Evolutionary conservation across 2,329 filamentous ascomycete species (phyloP), one percentile per base, ranked within the genome.

Genomic region (Fusarium chlamydosporum): DNA sequence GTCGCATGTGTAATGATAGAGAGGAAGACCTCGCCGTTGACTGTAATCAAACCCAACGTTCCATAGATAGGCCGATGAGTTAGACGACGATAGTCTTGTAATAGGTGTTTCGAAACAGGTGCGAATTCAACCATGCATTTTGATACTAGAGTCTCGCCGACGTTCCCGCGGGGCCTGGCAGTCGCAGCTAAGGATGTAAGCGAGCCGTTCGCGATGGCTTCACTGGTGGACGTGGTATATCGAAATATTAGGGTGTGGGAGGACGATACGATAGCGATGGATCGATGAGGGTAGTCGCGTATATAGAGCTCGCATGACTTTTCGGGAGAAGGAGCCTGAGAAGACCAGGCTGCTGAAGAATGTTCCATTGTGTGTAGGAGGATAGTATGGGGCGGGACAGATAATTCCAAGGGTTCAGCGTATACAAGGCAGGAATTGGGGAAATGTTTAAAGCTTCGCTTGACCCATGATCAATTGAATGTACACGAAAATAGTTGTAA

Each of bases 91-190:
- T 95, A 97, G 67, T 93, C 91, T 72, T 84, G 86, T 62, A 97
- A 83, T 67, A 96, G 86, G 57, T 89, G 83, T 45, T 87, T 83
- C 35, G 88, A 85, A 38, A 88, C 79, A 11, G 88, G 84, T 13
- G 89, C 84, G 78, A 97, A 97, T 78, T 97, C 93, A 70, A 97
- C 94, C 85, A 97, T 94, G 83, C 94, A 97, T 72, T 86, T 86
- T 79, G 89, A 79, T 73, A 86, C 71, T 76, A 79, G 68, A 77
- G 82, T 70, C 55, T 85, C 82, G 68, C 77, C 78, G 69, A 76
- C 77, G 59, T 76, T 76, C 33, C 77, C 76, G 35, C 85, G 83
- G 41, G 82, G 76, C 34, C 82, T 82, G 40, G 80, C 77, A 33
- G 83, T 82, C 16, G 82, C 77, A 20, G 86, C 77, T 23, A 86